Percentiles rank a stretch among this genome's conserved stretches.
phyloP scores from a whole-genome alignment of 805 yeast genomes.

The Schwanniomyces sp. region DNA sequence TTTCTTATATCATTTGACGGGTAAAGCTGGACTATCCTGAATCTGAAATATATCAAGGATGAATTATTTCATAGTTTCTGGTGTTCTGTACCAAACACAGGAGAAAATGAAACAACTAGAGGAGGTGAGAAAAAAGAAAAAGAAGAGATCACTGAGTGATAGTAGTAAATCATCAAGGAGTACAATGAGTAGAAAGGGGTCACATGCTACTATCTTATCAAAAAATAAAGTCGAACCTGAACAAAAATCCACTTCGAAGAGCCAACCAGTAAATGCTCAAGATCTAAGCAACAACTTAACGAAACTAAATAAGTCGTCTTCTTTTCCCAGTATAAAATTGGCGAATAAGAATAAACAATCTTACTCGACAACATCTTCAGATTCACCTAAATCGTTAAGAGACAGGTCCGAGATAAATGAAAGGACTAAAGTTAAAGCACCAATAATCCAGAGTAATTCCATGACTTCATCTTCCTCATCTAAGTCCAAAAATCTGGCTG shows the following conservation, averaged over 20 bases:
- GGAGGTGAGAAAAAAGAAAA: conserved; percentile 8
- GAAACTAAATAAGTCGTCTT: not conserved
- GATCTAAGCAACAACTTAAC: not conserved
- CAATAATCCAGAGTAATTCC: not conserved
- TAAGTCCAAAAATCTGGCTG: not conserved
- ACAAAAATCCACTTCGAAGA: not conserved
- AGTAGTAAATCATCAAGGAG: not conserved
- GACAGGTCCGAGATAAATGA: not conserved
- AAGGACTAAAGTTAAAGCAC: not conserved
- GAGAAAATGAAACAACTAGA: conserved; percentile 29
- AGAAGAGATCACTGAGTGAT: not conserved
- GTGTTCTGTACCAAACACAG: conserved; percentile 41
- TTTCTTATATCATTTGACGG: not conserved
- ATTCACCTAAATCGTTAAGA: not conserved
- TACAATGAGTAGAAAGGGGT: not conserved
- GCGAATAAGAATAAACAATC: not conserved
- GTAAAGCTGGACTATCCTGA: not conserved
- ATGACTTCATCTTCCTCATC: not conserved
- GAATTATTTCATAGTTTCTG: conserved; percentile 41
- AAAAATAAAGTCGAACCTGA: not conserved
- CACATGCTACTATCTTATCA: not conserved
- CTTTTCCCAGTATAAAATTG: not conserved
- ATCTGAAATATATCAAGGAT: conserved; percentile 10
- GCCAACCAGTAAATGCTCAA: not conserved
- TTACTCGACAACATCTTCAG: not conserved